Evolutionary conservation across 345 rosid species (phyloP).

Genomic region (Dovyalis caffra): DNA sequence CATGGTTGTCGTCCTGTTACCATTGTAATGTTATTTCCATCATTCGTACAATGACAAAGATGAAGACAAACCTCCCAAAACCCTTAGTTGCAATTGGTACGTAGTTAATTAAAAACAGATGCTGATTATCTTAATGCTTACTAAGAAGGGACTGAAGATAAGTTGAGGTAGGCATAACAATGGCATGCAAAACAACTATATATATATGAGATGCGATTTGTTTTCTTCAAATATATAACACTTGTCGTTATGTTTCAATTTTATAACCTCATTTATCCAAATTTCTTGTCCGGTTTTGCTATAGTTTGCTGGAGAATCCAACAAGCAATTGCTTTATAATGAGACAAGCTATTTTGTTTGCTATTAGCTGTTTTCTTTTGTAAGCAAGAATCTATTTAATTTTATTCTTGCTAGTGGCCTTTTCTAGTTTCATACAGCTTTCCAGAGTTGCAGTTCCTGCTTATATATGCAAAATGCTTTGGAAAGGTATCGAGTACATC

Average conservation of each 20-base stretch:
- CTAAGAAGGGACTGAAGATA: not conserved
- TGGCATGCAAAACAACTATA: not conserved
- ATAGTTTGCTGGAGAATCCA: constrained; percentile 13
- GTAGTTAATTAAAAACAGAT: not conserved
- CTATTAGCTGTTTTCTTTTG: constrained; percentile 17
- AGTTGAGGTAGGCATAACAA: not conserved
- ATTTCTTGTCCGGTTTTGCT: not conserved
- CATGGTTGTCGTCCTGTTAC: not conserved
- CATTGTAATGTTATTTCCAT: constrained; percentile 21
- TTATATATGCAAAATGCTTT: not conserved
- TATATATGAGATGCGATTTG: not conserved
- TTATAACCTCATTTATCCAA: not conserved
- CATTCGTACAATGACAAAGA: constrained; percentile 13
- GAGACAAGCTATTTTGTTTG: constrained; percentile 12
- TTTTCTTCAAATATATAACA: not conserved
- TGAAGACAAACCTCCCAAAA: constrained; percentile 21
- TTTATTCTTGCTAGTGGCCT: constrained; percentile 19
- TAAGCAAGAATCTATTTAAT: constrained; percentile 18
- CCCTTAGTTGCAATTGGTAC: not conserved
- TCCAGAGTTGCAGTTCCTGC: not conserved
- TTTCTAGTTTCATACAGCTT: constrained; percentile 12
- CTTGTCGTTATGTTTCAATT: not conserved
- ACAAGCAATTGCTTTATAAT: constrained; percentile 8
- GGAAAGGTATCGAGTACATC: not conserved
- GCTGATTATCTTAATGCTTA: not conserved